Evolutionary conservation across 352 stramenopile genomes (phyloP), one percentile per base, ranked within the genome.

Genomic region (Plasmopara viticola): DNA sequence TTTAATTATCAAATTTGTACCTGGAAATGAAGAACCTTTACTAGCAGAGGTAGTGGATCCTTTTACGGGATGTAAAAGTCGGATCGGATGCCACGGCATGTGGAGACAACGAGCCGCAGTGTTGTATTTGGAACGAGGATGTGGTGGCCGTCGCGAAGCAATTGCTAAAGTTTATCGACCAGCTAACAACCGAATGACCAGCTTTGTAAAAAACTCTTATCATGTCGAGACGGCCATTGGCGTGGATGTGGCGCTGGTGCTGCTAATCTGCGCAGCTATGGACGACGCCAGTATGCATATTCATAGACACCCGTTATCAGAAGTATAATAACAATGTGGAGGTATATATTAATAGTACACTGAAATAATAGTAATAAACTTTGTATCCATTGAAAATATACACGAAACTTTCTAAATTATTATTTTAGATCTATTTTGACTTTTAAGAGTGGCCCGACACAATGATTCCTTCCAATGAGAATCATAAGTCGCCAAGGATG

Each of bases 131-230:
- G 62, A 74, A 17, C 53, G 54, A 44, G 61, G 62, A 47, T 42
- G 48, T 7, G 53, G 51, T 29, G 58, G 53, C 2, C 51, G 51
- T 39, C 47, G 61, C 13, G 61, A 71, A 53, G 48, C 58, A 12
- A 68, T 74, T 15, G 66, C 66, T 25, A 74, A 74, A 48, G 53
- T 71, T 8, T 74, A 66, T 54, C 58, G 66, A 5, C 55, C 66
- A 15, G 42, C 51, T 8, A 68, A 50, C 30, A 51, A 60, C 28
- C 37, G 56, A 30, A 56, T 63, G 53, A 55, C 45, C 17, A 45
- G 30, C n/a, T 64, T 64, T 46, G 52, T 38, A 20, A 47, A n/a
- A 40, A 58, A 58, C 35, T 44, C 28, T 15, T 74, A 71, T 39
- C 58, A 66, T 49, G 66, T 74, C 5, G 66, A 74, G 51, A 63